Base-by-base conservation (phyloP, 2,329 filamentous ascomycete species). In the Podosphaera fusca region DNA sequence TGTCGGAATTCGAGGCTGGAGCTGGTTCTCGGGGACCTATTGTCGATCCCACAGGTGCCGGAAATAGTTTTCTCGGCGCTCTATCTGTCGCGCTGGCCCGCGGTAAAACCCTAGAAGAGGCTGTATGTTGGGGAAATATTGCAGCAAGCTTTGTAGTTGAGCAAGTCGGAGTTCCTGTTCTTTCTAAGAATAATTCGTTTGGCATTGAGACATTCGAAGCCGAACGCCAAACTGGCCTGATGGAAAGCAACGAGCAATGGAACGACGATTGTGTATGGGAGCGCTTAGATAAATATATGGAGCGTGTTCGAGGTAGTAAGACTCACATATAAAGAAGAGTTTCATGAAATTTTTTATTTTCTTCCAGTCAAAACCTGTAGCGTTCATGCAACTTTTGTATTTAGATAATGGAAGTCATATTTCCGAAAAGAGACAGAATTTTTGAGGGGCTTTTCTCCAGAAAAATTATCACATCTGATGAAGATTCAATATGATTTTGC, bases 81-180 rank as follows among this genome's bases (percentile, higher is more conserved):
- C 63, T 81, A 52, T 71, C 74, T 0, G 72, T 81, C 10, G 80
- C 74, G 0, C 69, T 84, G 62, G 81, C 74, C 36, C 71, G 83
- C 56, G 80, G 78, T 1, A 73, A 76, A 62, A 66, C 68, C 33
- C 72, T 85, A 46, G 79, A 82, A 59, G 81, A 87, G 63, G 88
- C 87, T 4, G 81, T 85, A 4, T 74, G 79, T 0, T 90, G 84
- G 79, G 92, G 82, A 3, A 84, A 79, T 51, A 76, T 96, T 4
- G 84, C 87, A 1, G 90, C 92, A 6, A 89, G 88, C 65, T 92
- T 95, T 69, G 87, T 87, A 14, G 94, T 98, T 64, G 89, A 98
- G 70, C 92, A 98, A 69, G 81, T 94, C 56, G 90, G 92, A 0
- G 79, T 94, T 68, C 90, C 90, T 0, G 67, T 68, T 0, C 65